Evolutionary conservation across 148 eudicot species (phyloP).

Genomic region (Rhododendron mucronatum): DNA sequence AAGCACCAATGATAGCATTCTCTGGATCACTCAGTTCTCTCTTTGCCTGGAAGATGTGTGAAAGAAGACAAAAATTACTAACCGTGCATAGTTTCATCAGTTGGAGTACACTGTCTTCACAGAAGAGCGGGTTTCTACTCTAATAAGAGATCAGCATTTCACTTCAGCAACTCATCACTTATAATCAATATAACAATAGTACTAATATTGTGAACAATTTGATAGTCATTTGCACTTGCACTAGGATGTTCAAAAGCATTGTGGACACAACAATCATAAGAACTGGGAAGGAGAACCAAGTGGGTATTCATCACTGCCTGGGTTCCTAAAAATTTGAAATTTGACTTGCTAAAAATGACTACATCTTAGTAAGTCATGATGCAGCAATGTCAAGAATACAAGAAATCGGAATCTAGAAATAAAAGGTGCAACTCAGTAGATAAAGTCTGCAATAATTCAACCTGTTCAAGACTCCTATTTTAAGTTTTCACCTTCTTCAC

Average conservation of each 20-base stretch:
- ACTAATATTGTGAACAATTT: background rate
- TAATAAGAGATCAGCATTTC: background rate
- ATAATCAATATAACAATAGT: background rate
- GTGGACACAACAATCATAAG: background rate
- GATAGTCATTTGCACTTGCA: background rate
- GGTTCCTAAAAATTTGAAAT: background rate
- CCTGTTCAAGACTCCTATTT: background rate
- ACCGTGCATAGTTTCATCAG: background rate
- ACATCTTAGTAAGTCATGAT: background rate
- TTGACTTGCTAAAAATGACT: background rate
- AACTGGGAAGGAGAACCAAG: background rate
- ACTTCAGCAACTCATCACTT: background rate
- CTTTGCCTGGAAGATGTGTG: slow-evolving; percentile 49
- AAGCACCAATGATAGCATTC: slow-evolving; percentile 90
- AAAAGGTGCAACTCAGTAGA: background rate
- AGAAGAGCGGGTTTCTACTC: background rate
- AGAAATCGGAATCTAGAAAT: background rate
- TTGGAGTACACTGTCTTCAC: background rate
- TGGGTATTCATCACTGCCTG: background rate
- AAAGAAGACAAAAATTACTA: slow-evolving; percentile 8
- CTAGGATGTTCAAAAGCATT: background rate
- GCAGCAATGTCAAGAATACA: background rate
- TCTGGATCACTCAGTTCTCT: slow-evolving; percentile 94
- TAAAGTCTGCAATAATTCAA: background rate
- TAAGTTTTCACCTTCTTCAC: background rate